phyloP scores from a whole-genome alignment of 345 rosid genomes.

The Mangifera indica region DNA sequence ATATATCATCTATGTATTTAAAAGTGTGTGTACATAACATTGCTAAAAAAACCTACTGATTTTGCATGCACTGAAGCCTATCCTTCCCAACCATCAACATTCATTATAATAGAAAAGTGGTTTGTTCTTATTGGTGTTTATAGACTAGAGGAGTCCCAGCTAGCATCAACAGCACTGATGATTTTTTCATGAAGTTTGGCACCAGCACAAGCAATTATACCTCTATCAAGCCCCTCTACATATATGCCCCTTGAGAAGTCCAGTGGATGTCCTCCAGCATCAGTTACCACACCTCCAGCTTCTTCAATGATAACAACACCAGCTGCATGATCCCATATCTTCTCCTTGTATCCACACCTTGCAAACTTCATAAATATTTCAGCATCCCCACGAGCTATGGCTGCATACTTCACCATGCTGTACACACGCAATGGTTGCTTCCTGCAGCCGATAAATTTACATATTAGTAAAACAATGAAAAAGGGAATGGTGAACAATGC shows the following conservation, averaged over 20 bases:
- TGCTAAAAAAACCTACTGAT: no score
- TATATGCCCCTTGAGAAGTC: slow-evolving; percentile 48
- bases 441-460: slow-evolving; percentile 25
- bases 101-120: background rate
- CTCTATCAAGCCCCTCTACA: slow-evolving; percentile 53
- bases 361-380: slow-evolving; percentile 61
- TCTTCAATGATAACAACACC: slow-evolving; percentile 48
- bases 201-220: slow-evolving; percentile 47
- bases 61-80: no score
- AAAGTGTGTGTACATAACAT: no score
- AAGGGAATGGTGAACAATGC: background rate
- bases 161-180: slow-evolving; percentile 49
- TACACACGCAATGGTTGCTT: slow-evolving; percentile 53
- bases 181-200: slow-evolving; percentile 42
- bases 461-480: background rate
- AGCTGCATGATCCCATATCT: slow-evolving; percentile 65
- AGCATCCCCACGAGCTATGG: slow-evolving; percentile 57
- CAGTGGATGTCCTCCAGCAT: slow-evolving; percentile 44
- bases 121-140: slow-evolving; percentile 12
- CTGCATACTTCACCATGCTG: slow-evolving; percentile 63
- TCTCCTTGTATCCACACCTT: slow-evolving; percentile 53
- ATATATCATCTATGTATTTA: no score
- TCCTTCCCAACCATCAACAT: no score
- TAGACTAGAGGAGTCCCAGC: slow-evolving; percentile 57
- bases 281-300: slow-evolving; percentile 59